Evolutionary conservation across 2,329 filamentous ascomycete species (phyloP).

Genomic region (Sporothrix mexicana): DNA sequence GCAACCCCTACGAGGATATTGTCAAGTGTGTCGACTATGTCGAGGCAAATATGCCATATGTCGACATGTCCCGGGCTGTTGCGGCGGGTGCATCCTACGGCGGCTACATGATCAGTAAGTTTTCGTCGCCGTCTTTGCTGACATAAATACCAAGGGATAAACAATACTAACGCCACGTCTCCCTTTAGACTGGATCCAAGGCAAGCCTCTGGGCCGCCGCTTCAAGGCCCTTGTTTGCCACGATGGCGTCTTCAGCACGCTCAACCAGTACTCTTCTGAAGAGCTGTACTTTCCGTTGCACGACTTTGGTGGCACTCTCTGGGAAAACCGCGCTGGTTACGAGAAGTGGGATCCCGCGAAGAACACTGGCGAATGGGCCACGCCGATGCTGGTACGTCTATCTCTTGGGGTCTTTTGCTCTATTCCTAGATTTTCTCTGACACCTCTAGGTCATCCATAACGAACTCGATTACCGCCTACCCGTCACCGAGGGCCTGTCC

Average conservation of each 20-base stretch:
- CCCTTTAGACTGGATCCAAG: constrained; percentile 79
- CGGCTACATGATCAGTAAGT: constrained; percentile 74
- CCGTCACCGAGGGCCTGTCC: constrained; percentile 81
- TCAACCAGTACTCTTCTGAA: constrained; percentile 68
- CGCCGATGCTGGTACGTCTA: constrained; percentile 69
- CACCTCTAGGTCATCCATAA: constrained; percentile 70
- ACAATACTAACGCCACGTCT: background rate
- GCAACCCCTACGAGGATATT: constrained; percentile 81
- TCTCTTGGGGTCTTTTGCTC: too few species aligned
- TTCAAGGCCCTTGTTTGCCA: constrained; percentile 91
- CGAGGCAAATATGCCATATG: constrained; percentile 66
- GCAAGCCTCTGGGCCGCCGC: constrained; percentile 77
- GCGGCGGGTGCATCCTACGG: constrained; percentile 77
- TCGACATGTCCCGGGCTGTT: constrained; percentile 72
- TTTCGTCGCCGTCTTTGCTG: background rate
- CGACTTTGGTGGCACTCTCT: constrained; percentile 67
- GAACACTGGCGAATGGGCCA: constrained; percentile 74
- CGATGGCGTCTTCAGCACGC: constrained; percentile 80
- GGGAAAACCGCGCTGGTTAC: constrained; percentile 67
- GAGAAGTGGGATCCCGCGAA: constrained; percentile 72
- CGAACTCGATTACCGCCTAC: constrained; percentile 86
- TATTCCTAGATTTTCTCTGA: background rate
- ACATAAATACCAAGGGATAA: background rate
- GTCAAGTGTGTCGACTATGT: constrained; percentile 79
- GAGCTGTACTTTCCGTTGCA: constrained; percentile 74